These are phyloP conservation scores for Hanseniaspora taiwanica DNA, from an alignment of 805 yeast genomes.

Conservation along the genomic window DNA sequence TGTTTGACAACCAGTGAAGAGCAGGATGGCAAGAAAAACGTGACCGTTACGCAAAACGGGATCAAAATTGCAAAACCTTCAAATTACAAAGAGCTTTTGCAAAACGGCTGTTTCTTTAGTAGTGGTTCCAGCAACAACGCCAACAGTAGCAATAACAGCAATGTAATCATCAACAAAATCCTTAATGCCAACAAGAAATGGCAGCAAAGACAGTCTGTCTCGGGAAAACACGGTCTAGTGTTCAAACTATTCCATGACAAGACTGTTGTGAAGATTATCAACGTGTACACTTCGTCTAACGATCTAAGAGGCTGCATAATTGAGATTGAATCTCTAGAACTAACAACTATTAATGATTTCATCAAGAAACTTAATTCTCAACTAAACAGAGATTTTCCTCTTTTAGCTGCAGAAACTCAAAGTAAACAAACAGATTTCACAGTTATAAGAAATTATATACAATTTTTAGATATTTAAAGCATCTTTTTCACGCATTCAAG, in stretches of 20 bases:
- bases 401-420: too few relatives aligned
- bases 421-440: not conserved
- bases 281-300: conserved; percentile 1
- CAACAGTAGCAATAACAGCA: not conserved
- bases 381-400: too few relatives aligned
- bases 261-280: not conserved
- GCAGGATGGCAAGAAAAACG: not conserved
- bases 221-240: not conserved
- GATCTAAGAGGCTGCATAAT: not conserved
- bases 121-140: not conserved
- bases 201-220: conserved; percentile 4
- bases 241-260: not conserved
- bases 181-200: conserved; percentile 6
- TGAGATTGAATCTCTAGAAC: not conserved
- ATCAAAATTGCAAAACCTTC: not conserved
- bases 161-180: not conserved
- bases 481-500: conserved; percentile 3
- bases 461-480: not conserved
- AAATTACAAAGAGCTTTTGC: not conserved
- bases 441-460: not conserved
- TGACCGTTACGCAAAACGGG: not conserved
- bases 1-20: not conserved
- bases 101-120: not conserved
- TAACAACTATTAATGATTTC: not conserved
- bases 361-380: too few relatives aligned